A percentile compares a stretch with the other conserved stretches of the same genome.
Conservation (phyloP, 2,329 filamentous ascomycete species). For the Cladosporium sp. region DNA sequence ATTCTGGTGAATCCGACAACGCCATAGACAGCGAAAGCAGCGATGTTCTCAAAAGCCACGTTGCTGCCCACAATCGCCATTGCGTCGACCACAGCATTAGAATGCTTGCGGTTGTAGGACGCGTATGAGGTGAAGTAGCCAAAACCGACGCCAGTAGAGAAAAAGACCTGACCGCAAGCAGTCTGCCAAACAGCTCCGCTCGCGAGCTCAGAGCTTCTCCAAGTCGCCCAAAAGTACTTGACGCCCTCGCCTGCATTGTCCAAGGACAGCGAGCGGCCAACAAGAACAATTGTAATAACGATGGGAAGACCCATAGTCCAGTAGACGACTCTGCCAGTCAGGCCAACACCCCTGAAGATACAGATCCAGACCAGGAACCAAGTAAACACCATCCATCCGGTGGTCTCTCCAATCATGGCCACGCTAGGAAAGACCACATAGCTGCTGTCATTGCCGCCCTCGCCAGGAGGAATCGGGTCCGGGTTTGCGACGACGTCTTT, state of each 20-base stretch:
- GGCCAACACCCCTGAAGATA: constrained; percentile 55
- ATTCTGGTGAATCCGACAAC: constrained; percentile 48
- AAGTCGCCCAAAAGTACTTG: constrained; percentile 46
- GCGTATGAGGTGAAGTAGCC: constrained; percentile 58
- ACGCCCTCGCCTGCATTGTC: constrained; percentile 52
- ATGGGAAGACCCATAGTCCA: constrained; percentile 61
- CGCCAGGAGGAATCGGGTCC: constrained; percentile 32
- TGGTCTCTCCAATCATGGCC: constrained; percentile 51
- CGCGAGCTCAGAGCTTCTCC: constrained; percentile 49
- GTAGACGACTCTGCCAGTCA: constrained; percentile 57
- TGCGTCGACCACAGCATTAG: constrained; percentile 57
- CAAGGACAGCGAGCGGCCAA: constrained; percentile 52
- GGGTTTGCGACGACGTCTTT: constrained; percentile 47
- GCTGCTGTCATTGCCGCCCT: constrained; percentile 35
- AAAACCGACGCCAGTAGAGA: constrained; percentile 56
- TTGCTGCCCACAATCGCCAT: constrained; percentile 54
- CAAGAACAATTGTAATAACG: constrained; percentile 52
- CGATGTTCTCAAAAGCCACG: constrained; percentile 53
- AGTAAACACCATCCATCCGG: constrained; percentile 55
- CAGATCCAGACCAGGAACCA: constrained; percentile 59
- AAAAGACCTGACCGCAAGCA: constrained; percentile 58
- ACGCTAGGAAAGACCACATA: constrained; percentile 49
- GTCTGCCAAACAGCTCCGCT: constrained; percentile 55
- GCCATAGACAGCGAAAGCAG: constrained; percentile 51
- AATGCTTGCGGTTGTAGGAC: constrained; percentile 53